Conservation (phyloP, 805 yeast species). For the Candida tammaniensis region DNA sequence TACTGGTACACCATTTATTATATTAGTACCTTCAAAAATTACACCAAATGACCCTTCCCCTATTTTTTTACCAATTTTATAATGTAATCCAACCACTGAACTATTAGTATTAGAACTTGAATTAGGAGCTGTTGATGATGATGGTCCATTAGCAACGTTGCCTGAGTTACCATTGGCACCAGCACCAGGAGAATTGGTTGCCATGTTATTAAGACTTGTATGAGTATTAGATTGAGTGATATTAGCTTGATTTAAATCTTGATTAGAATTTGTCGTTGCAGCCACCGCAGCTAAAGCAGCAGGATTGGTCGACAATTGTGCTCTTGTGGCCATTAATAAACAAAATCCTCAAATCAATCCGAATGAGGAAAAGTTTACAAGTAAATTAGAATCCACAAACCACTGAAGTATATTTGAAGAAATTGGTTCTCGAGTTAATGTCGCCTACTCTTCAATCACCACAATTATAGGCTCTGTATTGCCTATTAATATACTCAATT, state of each 20-base stretch:
- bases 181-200: constrained; percentile 1
- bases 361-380: no score
- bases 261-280: constrained; percentile 13
- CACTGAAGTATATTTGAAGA: no score
- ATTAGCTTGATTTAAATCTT: constrained; percentile 3
- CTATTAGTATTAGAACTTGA: constrained; percentile 23
- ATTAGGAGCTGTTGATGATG: constrained; percentile 9
- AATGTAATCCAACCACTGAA: constrained; percentile 85
- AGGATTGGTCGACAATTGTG: constrained; percentile 13
- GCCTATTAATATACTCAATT: no score
- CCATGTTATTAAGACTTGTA: constrained; percentile 1
- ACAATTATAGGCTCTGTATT: no score
- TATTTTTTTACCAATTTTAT: constrained; percentile 93
- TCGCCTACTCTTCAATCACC: no score
- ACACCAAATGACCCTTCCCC: constrained; percentile 99
- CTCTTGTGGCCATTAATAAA: constrained; percentile 16
- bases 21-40: constrained; percentile 90
- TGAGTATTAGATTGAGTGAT: constrained; percentile 2
- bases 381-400: no score
- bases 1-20: constrained; percentile 87
- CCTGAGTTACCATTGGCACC: constrained; percentile 2
- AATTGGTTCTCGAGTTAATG: no score
- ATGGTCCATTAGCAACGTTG: no score
- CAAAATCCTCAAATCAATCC: no score
- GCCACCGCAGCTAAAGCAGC: constrained; percentile 18